Evolutionary conservation across 768 basidiomycete species (phyloP).

Genomic region (Macrolepiota fuliginosa): DNA sequence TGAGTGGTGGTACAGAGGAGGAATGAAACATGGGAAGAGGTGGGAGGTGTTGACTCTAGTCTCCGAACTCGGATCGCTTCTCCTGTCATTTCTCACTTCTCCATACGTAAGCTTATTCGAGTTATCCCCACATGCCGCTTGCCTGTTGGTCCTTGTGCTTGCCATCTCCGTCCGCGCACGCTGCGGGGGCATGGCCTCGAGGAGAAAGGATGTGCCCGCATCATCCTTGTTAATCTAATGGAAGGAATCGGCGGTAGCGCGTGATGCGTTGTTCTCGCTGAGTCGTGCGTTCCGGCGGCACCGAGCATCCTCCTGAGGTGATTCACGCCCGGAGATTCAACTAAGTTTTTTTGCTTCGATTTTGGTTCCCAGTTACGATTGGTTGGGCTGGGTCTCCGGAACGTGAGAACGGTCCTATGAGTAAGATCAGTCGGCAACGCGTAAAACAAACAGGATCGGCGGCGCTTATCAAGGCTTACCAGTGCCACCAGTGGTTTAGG

Average conservation of each 20-base stretch:
- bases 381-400: neutral
- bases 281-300: too few species aligned
- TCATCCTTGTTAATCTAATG: too few species aligned
- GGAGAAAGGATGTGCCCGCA: too few species aligned
- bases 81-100: neutral
- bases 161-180: neutral
- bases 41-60: neutral
- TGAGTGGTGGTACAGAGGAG: neutral
- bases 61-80: slow-evolving; percentile 1
- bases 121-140: neutral
- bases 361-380: neutral
- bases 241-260: too few species aligned
- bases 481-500: neutral
- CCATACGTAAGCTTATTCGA: neutral
- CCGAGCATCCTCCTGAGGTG: too few species aligned
- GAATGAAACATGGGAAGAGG: neutral
- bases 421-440: neutral
- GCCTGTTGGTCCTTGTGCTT: neutral
- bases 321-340: too few species aligned
- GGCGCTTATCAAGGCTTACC: neutral
- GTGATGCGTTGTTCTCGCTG: too few species aligned
- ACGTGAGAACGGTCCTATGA: neutral
- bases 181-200: too few species aligned
- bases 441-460: neutral
- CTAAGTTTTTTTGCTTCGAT: neutral